Evolutionary conservation across 495 filamentous ascomycete genomes (phyloP).

Genomic region (Elaphomyces granulatus): DNA sequence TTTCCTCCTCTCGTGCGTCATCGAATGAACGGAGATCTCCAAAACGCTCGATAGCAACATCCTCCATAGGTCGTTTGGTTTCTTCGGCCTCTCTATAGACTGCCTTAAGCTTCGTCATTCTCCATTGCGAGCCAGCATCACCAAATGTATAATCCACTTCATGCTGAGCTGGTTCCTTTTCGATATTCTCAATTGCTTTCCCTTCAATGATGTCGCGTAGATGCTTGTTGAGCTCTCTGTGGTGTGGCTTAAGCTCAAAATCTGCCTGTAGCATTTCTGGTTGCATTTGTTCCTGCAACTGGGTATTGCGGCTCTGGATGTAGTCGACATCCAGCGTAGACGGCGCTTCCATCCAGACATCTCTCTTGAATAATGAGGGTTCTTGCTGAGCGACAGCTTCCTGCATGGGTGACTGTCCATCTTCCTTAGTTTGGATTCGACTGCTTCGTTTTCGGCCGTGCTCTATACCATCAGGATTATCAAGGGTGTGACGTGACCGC

Average conservation of each 20-base stretch:
- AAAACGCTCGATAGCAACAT: slow-evolving; percentile 67
- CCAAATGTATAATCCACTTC: slow-evolving; percentile 78
- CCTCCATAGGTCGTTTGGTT: slow-evolving; percentile 53
- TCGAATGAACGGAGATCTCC: slow-evolving; percentile 78
- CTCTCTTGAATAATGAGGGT: slow-evolving; percentile 39
- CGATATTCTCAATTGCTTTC: slow-evolving; percentile 35
- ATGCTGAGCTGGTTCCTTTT: slow-evolving; percentile 39
- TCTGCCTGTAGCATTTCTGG: slow-evolving; percentile 43
- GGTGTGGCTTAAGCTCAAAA: slow-evolving; percentile 62
- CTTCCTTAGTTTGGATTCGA: slow-evolving; percentile 17
- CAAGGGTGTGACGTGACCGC: slow-evolving; percentile 35
- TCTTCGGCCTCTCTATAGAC: slow-evolving; percentile 73
- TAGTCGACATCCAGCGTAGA: slow-evolving; percentile 73
- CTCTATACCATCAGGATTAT: slow-evolving; percentile 27
- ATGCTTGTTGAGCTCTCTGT: slow-evolving; percentile 66
- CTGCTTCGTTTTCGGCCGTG: slow-evolving; percentile 23
- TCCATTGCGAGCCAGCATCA: slow-evolving; percentile 79
- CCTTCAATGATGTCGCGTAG: slow-evolving; percentile 48
- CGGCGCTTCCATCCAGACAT: slow-evolving; percentile 91
- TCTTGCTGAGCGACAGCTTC: slow-evolving; percentile 23
- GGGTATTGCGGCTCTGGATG: slow-evolving; percentile 48
- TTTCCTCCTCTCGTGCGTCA: slow-evolving; percentile 85
- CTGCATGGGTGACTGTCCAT: slow-evolving; percentile 5
- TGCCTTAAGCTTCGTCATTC: slow-evolving; percentile 84
- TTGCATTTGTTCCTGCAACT: slow-evolving; percentile 25